phyloP scores from a whole-genome alignment of 2,329 filamentous ascomycete species.

The Sporothrix brunneoviolacea region DNA sequence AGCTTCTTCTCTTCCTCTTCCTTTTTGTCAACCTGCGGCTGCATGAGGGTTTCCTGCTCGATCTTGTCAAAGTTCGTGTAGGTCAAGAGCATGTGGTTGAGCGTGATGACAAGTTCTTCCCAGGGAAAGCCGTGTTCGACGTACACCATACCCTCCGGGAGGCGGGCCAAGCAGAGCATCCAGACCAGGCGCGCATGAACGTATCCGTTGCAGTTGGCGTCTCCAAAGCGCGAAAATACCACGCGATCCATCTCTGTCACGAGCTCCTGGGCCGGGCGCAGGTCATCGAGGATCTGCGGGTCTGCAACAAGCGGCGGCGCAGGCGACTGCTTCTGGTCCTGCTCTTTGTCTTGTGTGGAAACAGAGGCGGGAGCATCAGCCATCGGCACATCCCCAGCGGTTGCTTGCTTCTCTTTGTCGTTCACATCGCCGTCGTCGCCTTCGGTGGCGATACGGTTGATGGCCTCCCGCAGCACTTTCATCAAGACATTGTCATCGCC shows the following conservation, averaged over 20 bases:
- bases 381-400: no score
- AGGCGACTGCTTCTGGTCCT: not conserved
- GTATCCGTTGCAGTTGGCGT: constrained; percentile 55
- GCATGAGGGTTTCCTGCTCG: constrained; percentile 35
- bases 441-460: constrained; percentile 16
- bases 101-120: constrained; percentile 29
- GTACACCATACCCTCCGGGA: constrained; percentile 35
- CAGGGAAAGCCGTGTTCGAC: constrained; percentile 38
- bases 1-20: not conserved
- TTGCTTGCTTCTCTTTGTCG: constrained; percentile 18
- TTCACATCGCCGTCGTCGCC: not conserved
- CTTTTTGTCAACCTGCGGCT: not conserved
- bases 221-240: constrained; percentile 45
- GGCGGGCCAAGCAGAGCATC: constrained; percentile 39
- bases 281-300: not conserved
- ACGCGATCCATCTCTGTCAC: constrained; percentile 38
- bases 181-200: constrained; percentile 58
- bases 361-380: no score
- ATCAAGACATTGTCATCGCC: constrained; percentile 41
- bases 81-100: constrained; percentile 30
- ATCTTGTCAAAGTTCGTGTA: constrained; percentile 29
- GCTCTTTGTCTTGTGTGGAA: constrained; percentile 5
- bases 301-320: not conserved
- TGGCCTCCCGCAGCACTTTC: constrained; percentile 21
- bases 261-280: constrained; percentile 22